A percentile compares a stretch with the other conserved stretches of the same genome.
Conservation (phyloP, 441 rosid genomes). For the Adansonia madagascariensis region DNA sequence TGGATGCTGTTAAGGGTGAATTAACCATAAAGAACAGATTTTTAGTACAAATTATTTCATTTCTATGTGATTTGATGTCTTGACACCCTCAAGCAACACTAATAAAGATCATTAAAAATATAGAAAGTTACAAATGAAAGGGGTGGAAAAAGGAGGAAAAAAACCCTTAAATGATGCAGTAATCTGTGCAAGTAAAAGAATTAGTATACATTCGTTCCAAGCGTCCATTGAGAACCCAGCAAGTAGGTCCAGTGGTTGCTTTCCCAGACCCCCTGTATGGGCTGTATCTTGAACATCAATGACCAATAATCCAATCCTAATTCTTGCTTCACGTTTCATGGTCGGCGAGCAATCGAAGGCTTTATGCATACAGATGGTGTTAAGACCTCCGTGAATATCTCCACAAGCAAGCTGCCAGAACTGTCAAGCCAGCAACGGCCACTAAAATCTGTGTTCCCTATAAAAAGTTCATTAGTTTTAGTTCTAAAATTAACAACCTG, state of each 20-base stretch:
- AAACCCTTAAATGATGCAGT: not conserved
- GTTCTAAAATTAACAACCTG: not conserved
- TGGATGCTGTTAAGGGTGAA: not conserved
- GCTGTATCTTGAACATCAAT: not conserved
- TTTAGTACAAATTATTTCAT: not conserved
- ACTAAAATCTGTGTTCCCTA: slow-evolving; percentile 57
- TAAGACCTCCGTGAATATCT: slow-evolving; percentile 57
- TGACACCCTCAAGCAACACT: not conserved
- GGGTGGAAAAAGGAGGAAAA: not conserved
- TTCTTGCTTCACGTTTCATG: not conserved
- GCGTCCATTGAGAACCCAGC: not conserved
- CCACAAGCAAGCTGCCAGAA: slow-evolving; percentile 62
- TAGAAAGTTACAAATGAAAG: too few relatives aligned
- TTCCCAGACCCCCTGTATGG: not conserved
- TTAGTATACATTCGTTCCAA: not conserved
- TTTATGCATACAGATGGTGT: not conserved
- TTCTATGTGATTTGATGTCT: not conserved
- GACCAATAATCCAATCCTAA: not conserved
- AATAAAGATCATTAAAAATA: not conserved
- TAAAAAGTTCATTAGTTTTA: not conserved
- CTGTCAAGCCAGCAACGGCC: slow-evolving; percentile 59
- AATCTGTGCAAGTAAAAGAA: not conserved
- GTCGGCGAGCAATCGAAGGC: not conserved
- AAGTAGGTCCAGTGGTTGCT: not conserved
- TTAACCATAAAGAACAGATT: not conserved